A percentile compares a stretch with the other conserved stretches of the same genome.
phyloP scores from a whole-genome alignment of 345 rosid species.

The Microcos paniculata region DNA sequence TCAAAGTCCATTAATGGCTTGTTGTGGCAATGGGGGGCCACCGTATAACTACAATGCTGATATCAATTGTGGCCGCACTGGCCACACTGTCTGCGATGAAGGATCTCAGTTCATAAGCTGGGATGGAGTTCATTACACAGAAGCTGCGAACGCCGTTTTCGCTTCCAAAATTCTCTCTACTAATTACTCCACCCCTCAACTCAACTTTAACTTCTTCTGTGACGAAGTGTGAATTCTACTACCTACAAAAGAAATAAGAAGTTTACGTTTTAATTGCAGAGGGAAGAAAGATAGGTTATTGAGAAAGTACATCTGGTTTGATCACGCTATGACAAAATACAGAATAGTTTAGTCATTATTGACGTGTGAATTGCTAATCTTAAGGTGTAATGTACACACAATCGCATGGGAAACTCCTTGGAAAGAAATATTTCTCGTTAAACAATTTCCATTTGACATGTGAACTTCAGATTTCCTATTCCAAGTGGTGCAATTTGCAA shows the following conservation, averaged over 20 bases:
- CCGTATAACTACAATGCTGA: constrained; percentile 49
- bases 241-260: constrained; percentile 2
- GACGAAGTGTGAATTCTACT: constrained; percentile 7
- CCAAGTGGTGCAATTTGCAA: no score
- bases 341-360: no score
- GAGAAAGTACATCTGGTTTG: neutral
- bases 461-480: no score
- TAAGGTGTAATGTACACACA: no score
- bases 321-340: no score
- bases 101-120: constrained; percentile 45
- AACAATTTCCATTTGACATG: no score
- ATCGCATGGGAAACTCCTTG: no score
- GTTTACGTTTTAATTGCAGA: neutral
- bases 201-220: constrained; percentile 46
- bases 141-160: constrained; percentile 57
- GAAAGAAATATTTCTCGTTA: no score
- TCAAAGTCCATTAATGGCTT: constrained; percentile 48
- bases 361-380: no score
- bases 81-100: constrained; percentile 40
- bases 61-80: constrained; percentile 40
- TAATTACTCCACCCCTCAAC: constrained; percentile 48
- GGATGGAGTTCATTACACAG: constrained; percentile 79
- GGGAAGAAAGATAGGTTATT: neutral
- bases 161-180: constrained; percentile 42
- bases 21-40: constrained; percentile 57